A percentile compares a stretch with the other conserved stretches of the same genome.
Conservation (phyloP, 75 land plant genomes). For the Larix kaempferi region DNA sequence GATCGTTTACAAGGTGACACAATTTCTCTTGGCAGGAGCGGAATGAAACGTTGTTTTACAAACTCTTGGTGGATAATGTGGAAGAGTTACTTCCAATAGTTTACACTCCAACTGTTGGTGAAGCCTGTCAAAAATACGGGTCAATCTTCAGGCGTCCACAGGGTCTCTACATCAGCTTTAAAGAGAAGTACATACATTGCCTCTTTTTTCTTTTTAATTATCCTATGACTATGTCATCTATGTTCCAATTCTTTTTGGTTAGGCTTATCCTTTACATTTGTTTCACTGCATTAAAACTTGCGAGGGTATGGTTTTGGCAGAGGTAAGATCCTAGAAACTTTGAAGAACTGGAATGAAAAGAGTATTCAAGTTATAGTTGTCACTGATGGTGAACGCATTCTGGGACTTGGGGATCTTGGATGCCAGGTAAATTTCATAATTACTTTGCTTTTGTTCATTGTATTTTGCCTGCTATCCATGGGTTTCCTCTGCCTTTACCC, state of each 20-base stretch:
- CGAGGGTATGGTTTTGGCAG: constrained; percentile 22
- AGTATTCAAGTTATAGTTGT: constrained; percentile 84
- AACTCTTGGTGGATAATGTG: constrained; percentile 81
- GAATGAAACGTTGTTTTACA: constrained; percentile 87
- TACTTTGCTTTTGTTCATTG: neutral
- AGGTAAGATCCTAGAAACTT: constrained; percentile 70
- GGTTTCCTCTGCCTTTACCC: neutral
- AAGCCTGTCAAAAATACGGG: constrained; percentile 91
- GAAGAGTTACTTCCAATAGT: constrained; percentile 88
- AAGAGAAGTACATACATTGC: constrained; percentile 61
- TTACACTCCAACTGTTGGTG: constrained; percentile 94
- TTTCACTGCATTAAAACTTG: constrained; percentile 7
- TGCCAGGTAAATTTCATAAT: constrained; percentile 50
- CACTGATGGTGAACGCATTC: constrained; percentile 89
- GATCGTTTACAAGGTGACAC: neutral
- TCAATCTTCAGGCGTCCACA: constrained; percentile 68
- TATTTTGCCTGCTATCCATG: neutral
- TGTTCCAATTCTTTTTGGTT: neutral
- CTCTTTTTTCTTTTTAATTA: neutral
- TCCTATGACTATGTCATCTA: neutral
- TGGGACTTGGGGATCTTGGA: constrained; percentile 96
- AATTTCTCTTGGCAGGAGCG: constrained; percentile 53
- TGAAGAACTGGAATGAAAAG: constrained; percentile 78
- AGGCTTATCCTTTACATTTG: neutral
- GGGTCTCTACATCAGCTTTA: constrained; percentile 86